These are phyloP conservation scores for Sporothrix protearum DNA, from an alignment of 2,329 filamentous ascomycete species.

Conservation along the genomic window DNA sequence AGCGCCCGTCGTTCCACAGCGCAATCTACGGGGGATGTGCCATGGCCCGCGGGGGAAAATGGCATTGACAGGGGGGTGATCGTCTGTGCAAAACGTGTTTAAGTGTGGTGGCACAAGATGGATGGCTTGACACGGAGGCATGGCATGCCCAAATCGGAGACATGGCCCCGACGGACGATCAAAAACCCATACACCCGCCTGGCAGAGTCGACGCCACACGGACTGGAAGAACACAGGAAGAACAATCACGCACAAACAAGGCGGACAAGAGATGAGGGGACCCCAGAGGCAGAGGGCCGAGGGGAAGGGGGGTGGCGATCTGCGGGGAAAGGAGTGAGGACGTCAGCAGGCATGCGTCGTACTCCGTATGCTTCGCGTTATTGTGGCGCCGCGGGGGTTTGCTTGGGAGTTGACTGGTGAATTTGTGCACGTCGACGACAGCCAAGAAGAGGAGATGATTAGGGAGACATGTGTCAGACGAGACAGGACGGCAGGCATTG, in stretches of 20 bases:
- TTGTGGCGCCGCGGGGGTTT: background rate
- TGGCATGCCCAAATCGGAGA: constrained; percentile 17
- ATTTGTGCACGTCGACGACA: background rate
- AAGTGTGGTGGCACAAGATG: background rate
- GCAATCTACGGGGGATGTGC: background rate
- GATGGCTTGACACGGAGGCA: background rate
- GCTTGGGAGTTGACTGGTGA: background rate
- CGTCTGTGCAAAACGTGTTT: background rate
- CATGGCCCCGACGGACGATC: constrained; percentile 18
- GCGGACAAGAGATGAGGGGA: background rate
- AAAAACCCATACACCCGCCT: background rate
- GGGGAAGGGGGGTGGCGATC: background rate
- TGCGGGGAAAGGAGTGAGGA: background rate
- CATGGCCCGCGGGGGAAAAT: no score
- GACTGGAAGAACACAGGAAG: background rate
- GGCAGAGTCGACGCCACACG: background rate
- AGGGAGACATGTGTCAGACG: constrained; percentile 14
- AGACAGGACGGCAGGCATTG: background rate
- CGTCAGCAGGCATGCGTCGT: background rate
- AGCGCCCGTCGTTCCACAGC: background rate
- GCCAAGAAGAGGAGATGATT: background rate
- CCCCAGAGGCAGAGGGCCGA: no score
- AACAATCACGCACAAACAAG: background rate
- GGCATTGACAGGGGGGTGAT: background rate
- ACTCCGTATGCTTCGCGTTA: no score